Evolutionary conservation across 1,284 basidiomycete species (phyloP), one percentile per base, ranked within the genome.

Genomic region (Moesziomyces sp.): DNA sequence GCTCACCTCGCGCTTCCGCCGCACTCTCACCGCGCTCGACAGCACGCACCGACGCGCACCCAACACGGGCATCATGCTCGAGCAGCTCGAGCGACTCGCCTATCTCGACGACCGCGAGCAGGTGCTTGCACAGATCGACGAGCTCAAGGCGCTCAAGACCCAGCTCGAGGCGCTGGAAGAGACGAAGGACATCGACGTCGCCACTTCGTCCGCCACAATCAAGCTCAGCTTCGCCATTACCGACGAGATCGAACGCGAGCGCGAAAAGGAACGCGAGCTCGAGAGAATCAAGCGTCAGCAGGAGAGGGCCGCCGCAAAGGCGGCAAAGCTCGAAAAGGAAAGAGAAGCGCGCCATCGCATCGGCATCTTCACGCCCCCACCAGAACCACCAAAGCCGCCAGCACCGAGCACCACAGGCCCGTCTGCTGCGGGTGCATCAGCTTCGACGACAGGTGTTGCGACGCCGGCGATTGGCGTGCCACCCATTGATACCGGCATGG

Each of bases 11-110:
- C 74, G 74, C 18, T 76, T 76, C 28, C 50, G 51, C 16, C 62
- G 68, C 19, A 60, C 77, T 2, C 58, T 64, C 43, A 70, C 66
- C 21, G 62, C 63, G 1, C 43, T 74, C 35, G 65, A 65, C n/a
- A 76, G 71, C 9, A 35, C 42, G 5, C 64, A 76, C 47, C 60
- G 52, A 35, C 62, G 65, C 19, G 76, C 78, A 8, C 78, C 78
- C n/a, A 54, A 52, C 47, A 58, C 65, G 6, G 44, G 52, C 4
- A 30, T 66, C 4, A 70, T 71, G 21, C 62, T 76, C 45, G 79
- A 81, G 62, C 69, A 76, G 21, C 62, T 79, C 19, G 79, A 81
- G 49, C 64, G 79, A 6, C 64, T 79, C 18, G 72, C 74, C 8
- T 79, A 81, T 59, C 74, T 73, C 35, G 76, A 81, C 46, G 79